phyloP scores from a whole-genome alignment of 2,329 filamentous ascomycete genomes.

The Amphichorda felina region DNA sequence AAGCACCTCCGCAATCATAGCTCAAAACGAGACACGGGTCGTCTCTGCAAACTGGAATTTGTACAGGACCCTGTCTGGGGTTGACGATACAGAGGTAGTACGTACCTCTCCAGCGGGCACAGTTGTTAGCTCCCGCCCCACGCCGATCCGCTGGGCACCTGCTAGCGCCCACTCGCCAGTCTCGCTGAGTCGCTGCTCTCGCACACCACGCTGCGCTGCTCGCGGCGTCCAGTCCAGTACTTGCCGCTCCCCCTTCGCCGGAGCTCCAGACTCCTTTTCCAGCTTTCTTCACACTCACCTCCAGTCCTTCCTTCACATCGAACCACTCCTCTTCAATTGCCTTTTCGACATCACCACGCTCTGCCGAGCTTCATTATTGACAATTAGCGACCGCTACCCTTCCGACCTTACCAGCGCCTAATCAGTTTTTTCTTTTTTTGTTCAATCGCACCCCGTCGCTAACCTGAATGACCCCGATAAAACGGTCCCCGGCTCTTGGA shows the following conservation, averaged over 20 bases:
- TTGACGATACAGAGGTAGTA: too few species aligned
- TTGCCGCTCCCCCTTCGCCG: background rate
- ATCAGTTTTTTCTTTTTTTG: background rate
- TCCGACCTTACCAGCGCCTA: background rate
- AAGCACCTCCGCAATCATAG: too few species aligned
- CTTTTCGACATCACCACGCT: background rate
- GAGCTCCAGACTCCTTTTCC: slow-evolving; percentile 18
- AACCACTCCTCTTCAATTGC: slow-evolving; percentile 2
- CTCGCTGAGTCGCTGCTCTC: background rate
- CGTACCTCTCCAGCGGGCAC: too few species aligned
- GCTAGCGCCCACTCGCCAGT: background rate
- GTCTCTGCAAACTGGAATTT: too few species aligned
- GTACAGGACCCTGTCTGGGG: too few species aligned
- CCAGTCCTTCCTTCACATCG: slow-evolving; percentile 26
- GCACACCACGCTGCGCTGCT: background rate
- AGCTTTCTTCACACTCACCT: slow-evolving; percentile 17
- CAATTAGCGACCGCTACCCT: background rate
- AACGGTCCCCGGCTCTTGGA: slow-evolving; percentile 17
- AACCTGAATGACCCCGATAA: slow-evolving; percentile 23
- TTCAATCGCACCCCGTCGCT: background rate
- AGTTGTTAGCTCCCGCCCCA: background rate
- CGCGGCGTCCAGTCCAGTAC: background rate
- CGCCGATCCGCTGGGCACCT: background rate
- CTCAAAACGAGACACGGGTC: too few species aligned
- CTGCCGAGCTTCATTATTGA: background rate